phyloP scores from a whole-genome alignment of 441 rosid genomes.

The Euphorbia schlechtendalii region DNA sequence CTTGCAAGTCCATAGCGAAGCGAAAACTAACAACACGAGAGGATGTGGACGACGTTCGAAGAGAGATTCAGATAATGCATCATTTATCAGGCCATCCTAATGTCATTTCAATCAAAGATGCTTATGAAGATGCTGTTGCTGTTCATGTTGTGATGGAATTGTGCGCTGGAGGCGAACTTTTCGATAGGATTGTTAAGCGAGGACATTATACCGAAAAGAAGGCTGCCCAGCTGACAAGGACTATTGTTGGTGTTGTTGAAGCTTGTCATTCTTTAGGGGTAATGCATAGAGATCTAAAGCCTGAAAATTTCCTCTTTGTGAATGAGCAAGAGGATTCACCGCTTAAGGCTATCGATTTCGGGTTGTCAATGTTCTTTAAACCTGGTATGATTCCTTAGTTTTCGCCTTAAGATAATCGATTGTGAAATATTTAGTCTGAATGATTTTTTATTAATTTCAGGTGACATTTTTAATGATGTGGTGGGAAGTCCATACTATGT shows the following conservation, averaged over 20 bases:
- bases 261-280: slow-evolving; percentile 96
- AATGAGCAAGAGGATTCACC: slow-evolving; percentile 66
- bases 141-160: slow-evolving; percentile 93
- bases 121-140: slow-evolving; percentile 88
- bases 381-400: slow-evolving; percentile 48
- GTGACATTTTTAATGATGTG: slow-evolving; percentile 76
- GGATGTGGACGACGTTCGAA: slow-evolving; percentile 86
- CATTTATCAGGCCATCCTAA: slow-evolving; percentile 85
- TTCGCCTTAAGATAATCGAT: neutral
- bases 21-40: slow-evolving; percentile 59
- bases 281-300: slow-evolving; percentile 96
- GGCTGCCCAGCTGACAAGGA: slow-evolving; percentile 77
- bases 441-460: slow-evolving; percentile 30
- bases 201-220: slow-evolving; percentile 85
- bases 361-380: slow-evolving; percentile 87
- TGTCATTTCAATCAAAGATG: slow-evolving; percentile 75
- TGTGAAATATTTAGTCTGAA: neutral
- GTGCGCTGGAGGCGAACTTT: slow-evolving; percentile 92
- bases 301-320: slow-evolving; percentile 90
- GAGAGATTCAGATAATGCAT: slow-evolving; percentile 97
- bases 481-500: slow-evolving; percentile 98
- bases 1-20: slow-evolving; percentile 85
- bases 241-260: slow-evolving; percentile 74
- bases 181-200: slow-evolving; percentile 79
- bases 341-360: slow-evolving; percentile 88